phyloP scores from a whole-genome alignment of 23 red algal species.

The Agarophyton chilense region DNA sequence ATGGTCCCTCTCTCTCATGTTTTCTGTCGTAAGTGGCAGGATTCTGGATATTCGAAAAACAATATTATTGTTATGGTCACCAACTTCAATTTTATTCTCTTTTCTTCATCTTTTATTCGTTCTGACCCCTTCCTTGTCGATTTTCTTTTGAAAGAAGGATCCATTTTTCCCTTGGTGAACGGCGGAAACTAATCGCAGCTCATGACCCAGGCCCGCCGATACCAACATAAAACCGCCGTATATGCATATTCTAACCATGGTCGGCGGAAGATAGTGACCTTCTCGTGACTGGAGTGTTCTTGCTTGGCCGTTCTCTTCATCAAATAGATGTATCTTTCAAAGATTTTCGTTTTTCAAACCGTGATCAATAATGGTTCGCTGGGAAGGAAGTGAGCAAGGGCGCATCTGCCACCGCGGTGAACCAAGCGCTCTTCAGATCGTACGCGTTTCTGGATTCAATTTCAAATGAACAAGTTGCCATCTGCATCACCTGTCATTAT shows the following conservation, averaged over 20 bases:
- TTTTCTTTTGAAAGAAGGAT: constrained; percentile 66
- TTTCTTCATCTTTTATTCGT: constrained; percentile 27
- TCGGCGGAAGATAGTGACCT: constrained; percentile 83
- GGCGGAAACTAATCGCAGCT: constrained; percentile 76
- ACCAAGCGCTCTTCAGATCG: constrained; percentile 54
- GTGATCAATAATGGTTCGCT: constrained; percentile 82
- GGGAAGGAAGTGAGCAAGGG: constrained; percentile 60
- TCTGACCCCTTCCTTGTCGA: background rate
- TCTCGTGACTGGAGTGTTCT: constrained; percentile 77
- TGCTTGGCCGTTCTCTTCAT: constrained; percentile 51
- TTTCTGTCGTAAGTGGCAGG: constrained; percentile 47
- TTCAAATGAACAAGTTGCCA: constrained; percentile 82
- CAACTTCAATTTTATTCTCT: constrained; percentile 50
- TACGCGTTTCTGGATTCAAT: constrained; percentile 61
- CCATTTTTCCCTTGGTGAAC: constrained; percentile 77
- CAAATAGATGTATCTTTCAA: constrained; percentile 87
- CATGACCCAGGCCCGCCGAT: constrained; percentile 78
- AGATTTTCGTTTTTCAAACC: constrained; percentile 78
- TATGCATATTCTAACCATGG: constrained; percentile 73
- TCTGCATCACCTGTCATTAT: constrained; percentile 62
- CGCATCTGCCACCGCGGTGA: constrained; percentile 71
- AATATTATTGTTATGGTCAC: constrained; percentile 10
- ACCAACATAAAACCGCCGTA: constrained; percentile 88
- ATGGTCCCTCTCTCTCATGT: constrained; percentile 57
- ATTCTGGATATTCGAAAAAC: constrained; percentile 56